Base-by-base conservation (phyloP, 495 filamentous ascomycete genomes). In the Daldinia caldariorum region DNA sequence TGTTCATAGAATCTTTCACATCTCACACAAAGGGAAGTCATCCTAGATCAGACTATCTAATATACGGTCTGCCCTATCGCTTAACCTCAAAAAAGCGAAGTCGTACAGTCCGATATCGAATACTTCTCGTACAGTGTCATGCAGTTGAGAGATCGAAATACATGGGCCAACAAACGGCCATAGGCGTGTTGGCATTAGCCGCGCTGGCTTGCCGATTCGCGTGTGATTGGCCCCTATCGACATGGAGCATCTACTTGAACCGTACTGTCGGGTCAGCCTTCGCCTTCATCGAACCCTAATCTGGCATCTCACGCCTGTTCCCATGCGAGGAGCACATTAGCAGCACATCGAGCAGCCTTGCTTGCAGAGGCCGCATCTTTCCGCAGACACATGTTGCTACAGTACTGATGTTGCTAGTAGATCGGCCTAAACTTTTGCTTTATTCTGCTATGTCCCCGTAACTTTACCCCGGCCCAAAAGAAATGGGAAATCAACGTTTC, bases 231-330 rank as follows among this genome's bases (percentile, higher is more conserved):
- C 38, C 31, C 34, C 39, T 67, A 31, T 51, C 4, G 26, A 63
- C 56, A 72, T 49, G 69, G 69, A 39, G 62, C 14, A 16, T 26
- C 57, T 18, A 34, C 57, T 54, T 66, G 61, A 74, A 72, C 72
- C 74, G 62, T 7, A 62, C 37, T 53, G 31, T 69, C 55, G 74
- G 74, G 74, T 66, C 67, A 57, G 61, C 57, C 49, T 62, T 53
- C 26, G 16, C 47, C 49, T 6, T n/a, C 29, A 34, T 39, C 26
- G 16, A 4, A 45, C 29, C 38, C 50, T 18, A 38, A 68, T 72
- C 64, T 43, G 35, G 41, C 47, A 64, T 43, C 32, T 63, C 16
- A 18, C 9, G 3, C 29, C 37, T 39, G 12, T 18, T 47, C 16
- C 6, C 29, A 57, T 57, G 38, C n/a, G 35, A 39, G 45, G 55